Evolutionary conservation across 768 basidiomycete species (phyloP).

Genomic region (Sarcodon aspratus): DNA sequence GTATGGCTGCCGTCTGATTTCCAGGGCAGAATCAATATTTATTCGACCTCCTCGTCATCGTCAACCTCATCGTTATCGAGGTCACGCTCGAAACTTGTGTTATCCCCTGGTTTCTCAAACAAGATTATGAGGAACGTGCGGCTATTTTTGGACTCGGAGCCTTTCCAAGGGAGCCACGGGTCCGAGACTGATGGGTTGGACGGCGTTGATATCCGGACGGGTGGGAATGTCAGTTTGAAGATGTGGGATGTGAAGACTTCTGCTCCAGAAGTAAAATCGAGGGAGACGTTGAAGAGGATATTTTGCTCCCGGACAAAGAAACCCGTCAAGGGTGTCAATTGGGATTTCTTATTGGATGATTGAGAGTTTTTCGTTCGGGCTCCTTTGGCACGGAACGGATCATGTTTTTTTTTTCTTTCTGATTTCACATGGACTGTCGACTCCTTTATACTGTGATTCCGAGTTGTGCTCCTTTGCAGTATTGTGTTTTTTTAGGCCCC

Average conservation of each 20-base stretch:
- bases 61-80: slow-evolving; percentile 12
- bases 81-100: slow-evolving; percentile 29
- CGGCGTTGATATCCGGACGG: slow-evolving; percentile 51
- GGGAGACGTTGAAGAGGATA: slow-evolving; percentile 50
- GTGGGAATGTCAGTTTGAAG: slow-evolving; percentile 51
- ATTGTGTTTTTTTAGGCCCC: too few species aligned
- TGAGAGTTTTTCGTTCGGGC: slow-evolving; percentile 14
- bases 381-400: too few species aligned
- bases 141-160: slow-evolving; percentile 9
- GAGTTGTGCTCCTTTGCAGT: too few species aligned
- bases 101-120: slow-evolving; percentile 68
- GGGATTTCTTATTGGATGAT: slow-evolving; percentile 74
- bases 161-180: slow-evolving; percentile 6
- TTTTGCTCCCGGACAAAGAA: slow-evolving; percentile 42
- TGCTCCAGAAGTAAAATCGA: slow-evolving; percentile 49
- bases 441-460: too few species aligned
- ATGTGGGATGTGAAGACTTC: slow-evolving; percentile 72
- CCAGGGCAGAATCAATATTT: slow-evolving; percentile 48
- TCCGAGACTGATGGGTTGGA: slow-evolving; percentile 31
- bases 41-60: slow-evolving; percentile 6
- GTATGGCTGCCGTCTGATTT: slow-evolving; percentile 77
- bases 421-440: too few species aligned
- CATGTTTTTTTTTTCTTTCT: too few species aligned
- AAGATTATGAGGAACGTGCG: slow-evolving; percentile 32
- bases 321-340: slow-evolving; percentile 47